A percentile compares a stretch with the other conserved stretches of the same genome.
These are phyloP conservation scores for Mortierella sp. DNA, from an alignment of 371 early-diverging fungal species.

Conservation along the genomic window DNA sequence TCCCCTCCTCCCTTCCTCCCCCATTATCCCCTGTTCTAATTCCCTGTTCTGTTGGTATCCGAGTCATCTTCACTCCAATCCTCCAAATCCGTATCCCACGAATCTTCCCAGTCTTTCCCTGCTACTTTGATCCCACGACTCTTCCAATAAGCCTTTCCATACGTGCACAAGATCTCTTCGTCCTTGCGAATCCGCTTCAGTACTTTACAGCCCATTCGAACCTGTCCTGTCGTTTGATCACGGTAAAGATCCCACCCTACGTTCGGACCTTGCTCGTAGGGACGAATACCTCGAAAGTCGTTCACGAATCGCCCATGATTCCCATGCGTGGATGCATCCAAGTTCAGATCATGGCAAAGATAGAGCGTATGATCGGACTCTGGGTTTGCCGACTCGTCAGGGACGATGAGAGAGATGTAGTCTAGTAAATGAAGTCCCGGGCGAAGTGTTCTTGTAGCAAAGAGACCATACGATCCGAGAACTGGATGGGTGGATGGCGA, in stretches of 20 bases:
- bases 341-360: slow-evolving; percentile 40
- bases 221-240: slow-evolving; percentile 36
- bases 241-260: slow-evolving; percentile 47
- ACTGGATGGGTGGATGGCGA: slow-evolving; percentile 42
- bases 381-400: slow-evolving; percentile 39
- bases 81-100: slow-evolving; percentile 50
- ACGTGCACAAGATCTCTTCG: slow-evolving; percentile 48
- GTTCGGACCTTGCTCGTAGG: slow-evolving; percentile 42
- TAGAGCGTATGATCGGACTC: slow-evolving; percentile 52
- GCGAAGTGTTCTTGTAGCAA: slow-evolving; percentile 28
- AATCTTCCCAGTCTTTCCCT: slow-evolving; percentile 50
- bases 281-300: slow-evolving; percentile 38
- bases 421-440: slow-evolving; percentile 44
- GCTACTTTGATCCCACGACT: slow-evolving; percentile 22
- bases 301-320: slow-evolving; percentile 53
- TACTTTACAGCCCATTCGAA: slow-evolving; percentile 52
- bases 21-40: neutral
- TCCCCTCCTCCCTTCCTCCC: no score
- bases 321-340: slow-evolving; percentile 45
- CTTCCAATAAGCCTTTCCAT: slow-evolving; percentile 50
- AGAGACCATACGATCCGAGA: slow-evolving; percentile 48
- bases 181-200: slow-evolving; percentile 34
- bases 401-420: slow-evolving; percentile 43
- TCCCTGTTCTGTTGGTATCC: neutral
- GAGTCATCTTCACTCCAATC: slow-evolving; percentile 16